Base-by-base conservation (phyloP, 441 rosid genomes). In the Pelargonium myrrhifolium region DNA sequence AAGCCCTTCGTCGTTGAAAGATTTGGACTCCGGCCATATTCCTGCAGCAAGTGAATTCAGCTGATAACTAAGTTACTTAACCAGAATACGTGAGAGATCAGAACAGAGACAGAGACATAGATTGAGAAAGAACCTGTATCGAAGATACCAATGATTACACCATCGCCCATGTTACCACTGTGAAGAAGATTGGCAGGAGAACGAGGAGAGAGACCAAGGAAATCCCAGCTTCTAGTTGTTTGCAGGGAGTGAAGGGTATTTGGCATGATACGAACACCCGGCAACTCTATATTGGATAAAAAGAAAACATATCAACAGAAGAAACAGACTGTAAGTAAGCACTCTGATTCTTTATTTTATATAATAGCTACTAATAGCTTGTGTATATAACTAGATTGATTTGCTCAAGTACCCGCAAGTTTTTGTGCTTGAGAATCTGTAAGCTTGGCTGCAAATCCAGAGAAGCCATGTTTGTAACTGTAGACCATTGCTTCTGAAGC, bases 401-500 rank as follows among this genome's bases (percentile, higher is more conserved):
- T 51, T 69, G 1, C 28, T 42, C 22, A 17, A 59, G 14, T 76
- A 89, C 89, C 84, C 1, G 84, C 75, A n/a, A 89, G 76, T 64
- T 75, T 63, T 61, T 66, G 83, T 18, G 86, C 93, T 76, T 83
- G 86, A 56, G 83, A 70, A 60, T 81, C 69, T 10, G 88, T 80
- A 21, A 87, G 85, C 77, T 79, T 78, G 9, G 88, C 96, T 49
- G 93, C 86, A 70, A 89, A 89, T 10, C 93, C 91, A 3, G 91
- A 86, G 74, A 89, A 86, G 67, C 88, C 87, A 78, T 86, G 89
- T 75, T 80, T 82, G 71, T 85, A 89, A 78, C 86, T 84, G 75
- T 87, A 87, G 69, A 89, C 81, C 79, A 87, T 79, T 70, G 72
- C 78, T 65, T 81, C 68, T 49, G 70, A 72, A n/a, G 89, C 87